Conservation (phyloP, 352 stramenopile genomes). For the Pythium aphanidermatum region DNA sequence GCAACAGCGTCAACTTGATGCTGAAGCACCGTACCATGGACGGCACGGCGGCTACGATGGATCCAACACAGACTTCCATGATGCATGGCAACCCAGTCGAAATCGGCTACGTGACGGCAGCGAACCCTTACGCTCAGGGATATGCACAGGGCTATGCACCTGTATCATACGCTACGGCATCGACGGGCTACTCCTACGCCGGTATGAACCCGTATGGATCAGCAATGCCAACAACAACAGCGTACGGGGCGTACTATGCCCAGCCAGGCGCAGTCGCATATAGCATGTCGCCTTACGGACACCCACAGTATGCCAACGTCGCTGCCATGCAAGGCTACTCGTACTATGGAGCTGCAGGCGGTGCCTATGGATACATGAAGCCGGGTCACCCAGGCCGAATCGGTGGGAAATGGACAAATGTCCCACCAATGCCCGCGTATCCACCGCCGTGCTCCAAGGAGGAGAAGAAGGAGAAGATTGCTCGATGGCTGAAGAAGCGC, state of each 20-base stretch:
- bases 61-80: constrained; percentile 12
- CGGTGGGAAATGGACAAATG: constrained; percentile 61
- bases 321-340: constrained; percentile 34
- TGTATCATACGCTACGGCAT: constrained; percentile 12
- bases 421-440: constrained; percentile 69
- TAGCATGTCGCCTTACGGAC: constrained; percentile 40
- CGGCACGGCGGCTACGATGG: constrained; percentile 7
- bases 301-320: constrained; percentile 24
- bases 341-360: constrained; percentile 37
- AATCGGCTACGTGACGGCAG: constrained; percentile 12
- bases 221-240: constrained; percentile 10
- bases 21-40: constrained; percentile 2
- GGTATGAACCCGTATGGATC: too few relatives aligned
- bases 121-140: not conserved
- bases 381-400: constrained; percentile 27
- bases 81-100: constrained; percentile 17
- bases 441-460: constrained; percentile 70
- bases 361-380: constrained; percentile 43
- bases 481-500: constrained; percentile 78
- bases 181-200: constrained; percentile 16
- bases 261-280: constrained; percentile 17
- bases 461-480: constrained; percentile 83
- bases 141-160: constrained; percentile 13
- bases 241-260: constrained; percentile 16
- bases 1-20: constrained; percentile 31